Percentiles rank a stretch among this genome's conserved stretches.
These are phyloP conservation scores for Panicum hallii DNA, from an alignment of 202 grass and related monocot species.

Conservation along the genomic window DNA sequence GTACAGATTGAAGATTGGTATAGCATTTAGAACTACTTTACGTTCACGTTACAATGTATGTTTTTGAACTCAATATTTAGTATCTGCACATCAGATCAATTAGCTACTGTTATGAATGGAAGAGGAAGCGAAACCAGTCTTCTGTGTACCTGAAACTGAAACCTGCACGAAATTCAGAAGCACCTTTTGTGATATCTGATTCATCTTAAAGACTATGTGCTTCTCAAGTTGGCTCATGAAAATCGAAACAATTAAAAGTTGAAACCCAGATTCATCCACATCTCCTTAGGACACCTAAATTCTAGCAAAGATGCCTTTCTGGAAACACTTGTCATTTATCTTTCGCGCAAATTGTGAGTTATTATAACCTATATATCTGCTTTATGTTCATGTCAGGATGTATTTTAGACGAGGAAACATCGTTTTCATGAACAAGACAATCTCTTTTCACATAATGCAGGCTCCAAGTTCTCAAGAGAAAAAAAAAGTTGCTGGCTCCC, in stretches of 20 bases:
- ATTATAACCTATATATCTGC: slow-evolving; percentile 8
- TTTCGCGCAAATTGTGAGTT: slow-evolving; percentile 6
- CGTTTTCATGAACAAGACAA: slow-evolving; percentile 23
- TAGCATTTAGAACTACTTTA: not conserved
- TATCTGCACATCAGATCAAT: not conserved
- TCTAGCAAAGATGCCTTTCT: slow-evolving; percentile 15
- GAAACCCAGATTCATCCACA: slow-evolving; percentile 34
- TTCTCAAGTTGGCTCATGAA: slow-evolving; percentile 30
- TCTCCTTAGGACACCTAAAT: slow-evolving; percentile 12
- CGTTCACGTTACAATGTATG: not conserved
- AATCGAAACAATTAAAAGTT: not conserved
- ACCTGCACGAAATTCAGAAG: not conserved
- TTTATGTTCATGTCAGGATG: slow-evolving; percentile 41
- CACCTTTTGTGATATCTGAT: not conserved
- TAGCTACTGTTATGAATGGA: not conserved
- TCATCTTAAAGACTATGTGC: not conserved
- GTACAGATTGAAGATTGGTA: not conserved
- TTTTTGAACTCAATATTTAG: not conserved
- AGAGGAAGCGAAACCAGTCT: not conserved
- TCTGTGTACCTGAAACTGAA: slow-evolving; percentile 21
- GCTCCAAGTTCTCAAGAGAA: not conserved
- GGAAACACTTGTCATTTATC: slow-evolving; percentile 17
- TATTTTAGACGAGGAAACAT: slow-evolving; percentile 62
- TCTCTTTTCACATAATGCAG: slow-evolving; percentile 23
- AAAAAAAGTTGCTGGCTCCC: not conserved